Percentiles rank a stretch among this genome's conserved stretches.
These are phyloP conservation scores for Areca catechu DNA, from an alignment of 176 grass and related monocot genomes.

Conservation along the genomic window DNA sequence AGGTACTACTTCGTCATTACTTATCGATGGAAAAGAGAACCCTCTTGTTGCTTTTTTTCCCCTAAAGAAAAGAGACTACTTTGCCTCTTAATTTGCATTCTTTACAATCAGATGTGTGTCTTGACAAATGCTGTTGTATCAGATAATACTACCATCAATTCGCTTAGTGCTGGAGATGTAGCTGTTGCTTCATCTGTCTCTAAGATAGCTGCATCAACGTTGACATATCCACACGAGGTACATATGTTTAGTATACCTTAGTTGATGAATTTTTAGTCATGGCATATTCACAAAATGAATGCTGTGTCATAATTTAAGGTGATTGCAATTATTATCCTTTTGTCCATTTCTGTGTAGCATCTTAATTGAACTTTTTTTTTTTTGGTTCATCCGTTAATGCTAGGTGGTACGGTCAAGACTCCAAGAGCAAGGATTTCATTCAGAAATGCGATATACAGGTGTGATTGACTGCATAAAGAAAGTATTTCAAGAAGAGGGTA, in stretches of 20 bases:
- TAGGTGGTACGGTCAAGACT: constrained; percentile 91
- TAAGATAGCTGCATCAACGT: constrained; percentile 78
- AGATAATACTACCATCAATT: constrained; percentile 89
- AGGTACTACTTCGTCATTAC: constrained; percentile 32
- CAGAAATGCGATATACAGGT: constrained; percentile 47
- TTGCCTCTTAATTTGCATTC: neutral
- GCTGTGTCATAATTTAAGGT: too few species aligned
- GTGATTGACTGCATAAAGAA: constrained; percentile 77
- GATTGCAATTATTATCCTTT: too few species aligned
- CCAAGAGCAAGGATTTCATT: constrained; percentile 79
- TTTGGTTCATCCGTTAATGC: neutral
- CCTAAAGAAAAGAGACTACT: constrained; percentile 4
- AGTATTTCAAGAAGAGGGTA: constrained; percentile 55
- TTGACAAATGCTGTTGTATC: constrained; percentile 12
- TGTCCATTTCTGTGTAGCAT: too few species aligned
- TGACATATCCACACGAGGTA: constrained; percentile 99
- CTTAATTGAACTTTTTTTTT: too few species aligned
- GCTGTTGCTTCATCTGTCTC: constrained; percentile 93
- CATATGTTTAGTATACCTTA: too few species aligned
- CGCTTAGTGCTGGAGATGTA: constrained; percentile 74
- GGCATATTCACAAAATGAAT: too few species aligned
- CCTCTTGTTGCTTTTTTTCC: constrained; percentile 4
- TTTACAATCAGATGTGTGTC: neutral
- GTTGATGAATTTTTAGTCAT: too few species aligned
- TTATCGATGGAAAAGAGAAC: too few species aligned